A percentile compares a stretch with the other conserved stretches of the same genome.
Evolutionary conservation across 2,329 filamentous ascomycete species (phyloP).

Genomic region (Parastagonospora avenae): DNA sequence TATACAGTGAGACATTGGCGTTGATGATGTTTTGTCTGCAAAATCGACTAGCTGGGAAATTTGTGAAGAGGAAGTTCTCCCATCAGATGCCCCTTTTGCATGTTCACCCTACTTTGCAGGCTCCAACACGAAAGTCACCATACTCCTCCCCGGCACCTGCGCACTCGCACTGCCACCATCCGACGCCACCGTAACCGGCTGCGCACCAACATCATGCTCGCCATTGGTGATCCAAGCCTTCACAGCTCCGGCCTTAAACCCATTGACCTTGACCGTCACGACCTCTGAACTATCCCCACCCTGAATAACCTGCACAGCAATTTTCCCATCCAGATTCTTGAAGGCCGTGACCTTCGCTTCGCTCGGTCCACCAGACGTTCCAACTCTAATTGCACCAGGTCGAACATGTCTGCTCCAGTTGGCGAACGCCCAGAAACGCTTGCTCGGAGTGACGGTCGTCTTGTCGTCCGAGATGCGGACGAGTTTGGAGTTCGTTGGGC

Average conservation of each 20-base stretch:
- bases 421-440: constrained; percentile 50
- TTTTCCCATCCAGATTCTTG: constrained; percentile 38
- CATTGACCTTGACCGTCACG: constrained; percentile 32
- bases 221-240: constrained; percentile 49
- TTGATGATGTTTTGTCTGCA: constrained; percentile 41
- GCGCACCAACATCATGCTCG: constrained; percentile 27
- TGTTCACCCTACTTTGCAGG: not conserved
- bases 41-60: not conserved
- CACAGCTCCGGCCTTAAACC: constrained; percentile 30
- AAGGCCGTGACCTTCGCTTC: constrained; percentile 43
- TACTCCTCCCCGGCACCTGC: constrained; percentile 30
- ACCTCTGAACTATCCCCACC: constrained; percentile 20
- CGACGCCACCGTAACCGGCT: constrained; percentile 10
- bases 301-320: constrained; percentile 47
- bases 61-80: not conserved
- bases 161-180: constrained; percentile 28
- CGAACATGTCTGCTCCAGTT: constrained; percentile 48
- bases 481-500: constrained; percentile 44
- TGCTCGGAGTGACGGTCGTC: constrained; percentile 39
- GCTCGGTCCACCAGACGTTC: constrained; percentile 33
- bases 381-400: constrained; percentile 46
- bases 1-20: constrained; percentile 49
- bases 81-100: not conserved
- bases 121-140: constrained; percentile 35
- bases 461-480: constrained; percentile 43